A percentile compares a stretch with the other conserved stretches of the same genome.
Evolutionary conservation across 768 basidiomycete species (phyloP).

Genomic region (Dioszegia aurantiaca): DNA sequence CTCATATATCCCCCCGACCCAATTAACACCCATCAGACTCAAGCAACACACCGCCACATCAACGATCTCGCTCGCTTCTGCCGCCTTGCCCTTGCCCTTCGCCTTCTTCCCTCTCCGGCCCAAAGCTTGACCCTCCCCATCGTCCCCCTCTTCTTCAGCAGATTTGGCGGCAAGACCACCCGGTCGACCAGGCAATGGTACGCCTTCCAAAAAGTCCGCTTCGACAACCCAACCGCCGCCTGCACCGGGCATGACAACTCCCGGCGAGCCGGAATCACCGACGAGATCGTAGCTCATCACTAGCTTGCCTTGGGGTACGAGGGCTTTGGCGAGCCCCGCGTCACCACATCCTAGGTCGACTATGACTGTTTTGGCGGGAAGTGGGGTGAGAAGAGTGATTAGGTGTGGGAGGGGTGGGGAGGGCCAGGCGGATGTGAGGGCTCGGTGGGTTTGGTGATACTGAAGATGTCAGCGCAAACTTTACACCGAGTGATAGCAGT

Average conservation of each 20-base stretch:
- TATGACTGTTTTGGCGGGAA: conserved; percentile 68
- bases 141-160: conserved; percentile 12
- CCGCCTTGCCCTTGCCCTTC: conserved; percentile 57
- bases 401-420: conserved; percentile 87
- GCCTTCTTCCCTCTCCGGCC: conserved; percentile 22
- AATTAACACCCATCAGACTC: conserved; percentile 95
- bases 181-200: conserved; percentile 75
- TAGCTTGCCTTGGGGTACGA: conserved; percentile 63
- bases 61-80: conserved; percentile 66
- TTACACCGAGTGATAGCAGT: conserved; percentile 1
- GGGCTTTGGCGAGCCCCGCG: conserved; percentile 73
- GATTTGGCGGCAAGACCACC: conserved; percentile 35
- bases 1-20: conserved; percentile 85
- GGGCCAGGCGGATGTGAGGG: conserved; percentile 90
- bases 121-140: conserved; percentile 54
- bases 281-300: conserved; percentile 52
- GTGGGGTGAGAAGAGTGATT: conserved; percentile 63
- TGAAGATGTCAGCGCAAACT: conserved; percentile 48
- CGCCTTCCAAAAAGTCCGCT: conserved; percentile 76
- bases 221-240: conserved; percentile 69
- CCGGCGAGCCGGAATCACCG: conserved; percentile 58
- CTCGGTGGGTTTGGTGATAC: conserved; percentile 91
- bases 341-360: conserved; percentile 96
- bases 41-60: conserved; percentile 91
- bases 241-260: conserved; percentile 55